Base-by-base conservation (phyloP, 495 filamentous ascomycete genomes). In the Lasiosphaeriaceae sp. region DNA sequence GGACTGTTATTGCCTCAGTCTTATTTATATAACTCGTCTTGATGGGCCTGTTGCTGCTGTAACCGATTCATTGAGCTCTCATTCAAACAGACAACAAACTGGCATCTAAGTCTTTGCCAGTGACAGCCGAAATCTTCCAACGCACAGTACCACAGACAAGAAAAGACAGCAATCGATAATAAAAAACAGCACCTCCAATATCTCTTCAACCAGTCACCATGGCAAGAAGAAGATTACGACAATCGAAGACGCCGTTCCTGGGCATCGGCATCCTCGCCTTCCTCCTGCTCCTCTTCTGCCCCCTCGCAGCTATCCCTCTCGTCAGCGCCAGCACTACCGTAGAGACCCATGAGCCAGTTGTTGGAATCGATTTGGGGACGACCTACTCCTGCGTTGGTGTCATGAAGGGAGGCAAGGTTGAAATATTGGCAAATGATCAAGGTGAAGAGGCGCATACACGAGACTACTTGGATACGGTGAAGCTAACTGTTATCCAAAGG, bases 341-440 rank as follows among this genome's bases (percentile, higher is more conserved):
- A 11, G 86, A 90, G 45, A 85, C 81, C 64, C 87, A 86, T 72
- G 65, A 65, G 24, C 58, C 85, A 60, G 86, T 96, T 59, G 91
- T 97, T 66, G 94, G 93, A 83, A 96, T 98, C 68, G 94, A 98
- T 83, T 77, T 98, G 65, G 93, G 94, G 75, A 97, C 94, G 16
- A 98, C 94, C 23, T 96, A 97, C 78, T 95, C 90, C 46, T 96
- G 94, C 77, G 94, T 97, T 55, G 94, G 89, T 84, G 87, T 96
- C 64, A 95, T 97, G 92, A 90, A 92, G 69, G 85, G 87, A 65
- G 93, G 89, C 64, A 94, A 91, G 76, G 92, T 96, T 51, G 91
- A 98, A 62, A 96, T 93, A 71, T 77, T 96, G 50, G 87, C 87
- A 64, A 96, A 95, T 77, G 90, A 92, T 74, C 90, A 96, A 80